A percentile compares a stretch with the other conserved stretches of the same genome.
These are phyloP conservation scores for Neopestalotiopsis clavispora DNA, from an alignment of 2,329 filamentous ascomycete species.

Conservation along the genomic window DNA sequence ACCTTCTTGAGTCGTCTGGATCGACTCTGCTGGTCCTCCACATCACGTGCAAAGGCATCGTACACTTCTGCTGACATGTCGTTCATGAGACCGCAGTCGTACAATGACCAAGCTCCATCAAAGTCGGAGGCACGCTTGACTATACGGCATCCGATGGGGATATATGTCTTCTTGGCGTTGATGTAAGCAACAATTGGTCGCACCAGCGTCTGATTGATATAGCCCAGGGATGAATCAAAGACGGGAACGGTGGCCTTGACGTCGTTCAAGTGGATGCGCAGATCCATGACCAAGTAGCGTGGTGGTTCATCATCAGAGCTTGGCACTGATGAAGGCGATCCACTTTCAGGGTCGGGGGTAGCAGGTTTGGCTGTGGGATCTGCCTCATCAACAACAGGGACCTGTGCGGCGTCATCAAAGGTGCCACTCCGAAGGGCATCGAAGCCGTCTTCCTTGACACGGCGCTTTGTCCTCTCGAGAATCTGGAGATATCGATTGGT, in stretches of 20 bases:
- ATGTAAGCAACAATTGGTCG: constrained; percentile 98
- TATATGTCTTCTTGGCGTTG: constrained; percentile 92
- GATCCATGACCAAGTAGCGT: constrained; percentile 88
- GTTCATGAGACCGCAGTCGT: constrained; percentile 91
- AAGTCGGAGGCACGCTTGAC: constrained; percentile 91
- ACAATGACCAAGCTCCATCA: constrained; percentile 93
- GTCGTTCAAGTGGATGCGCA: constrained; percentile 94
- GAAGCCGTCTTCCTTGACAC: constrained; percentile 27
- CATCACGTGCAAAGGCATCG: constrained; percentile 88
- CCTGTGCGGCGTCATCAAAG: constrained; percentile 13
- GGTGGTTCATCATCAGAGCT: constrained; percentile 59
- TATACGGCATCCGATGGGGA: constrained; percentile 91
- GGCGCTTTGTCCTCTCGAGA: constrained; percentile 52
- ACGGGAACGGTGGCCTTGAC: constrained; percentile 91
- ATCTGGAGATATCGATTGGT: constrained; percentile 71
- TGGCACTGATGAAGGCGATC: constrained; percentile 8
- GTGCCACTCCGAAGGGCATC: constrained; percentile 21
- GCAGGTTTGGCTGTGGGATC: constrained; percentile 20
- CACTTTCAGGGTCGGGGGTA: background rate
- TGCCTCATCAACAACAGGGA: constrained; percentile 20
- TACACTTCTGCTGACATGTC: constrained; percentile 94
- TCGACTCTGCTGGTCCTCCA: constrained; percentile 86
- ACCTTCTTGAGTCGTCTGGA: constrained; percentile 92
- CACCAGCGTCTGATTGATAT: constrained; percentile 94
- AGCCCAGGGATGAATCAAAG: constrained; percentile 90